These are phyloP conservation scores for Clarkia xantiana DNA, from an alignment of 345 rosid species.

Conservation along the genomic window DNA sequence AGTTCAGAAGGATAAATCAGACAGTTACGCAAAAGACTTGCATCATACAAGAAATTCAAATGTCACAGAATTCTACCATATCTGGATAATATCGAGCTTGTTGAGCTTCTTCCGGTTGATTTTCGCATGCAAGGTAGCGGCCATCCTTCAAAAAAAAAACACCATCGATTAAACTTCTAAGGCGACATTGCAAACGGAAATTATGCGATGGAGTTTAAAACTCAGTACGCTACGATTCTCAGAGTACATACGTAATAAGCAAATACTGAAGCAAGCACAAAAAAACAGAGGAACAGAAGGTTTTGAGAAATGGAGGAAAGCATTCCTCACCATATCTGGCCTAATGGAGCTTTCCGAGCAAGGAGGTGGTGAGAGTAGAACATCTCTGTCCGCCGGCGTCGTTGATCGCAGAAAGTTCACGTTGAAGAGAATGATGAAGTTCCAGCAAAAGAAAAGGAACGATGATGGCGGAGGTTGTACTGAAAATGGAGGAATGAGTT, in stretches of 20 bases:
- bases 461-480: too few relatives aligned
- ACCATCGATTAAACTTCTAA: too few relatives aligned
- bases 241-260: too few relatives aligned
- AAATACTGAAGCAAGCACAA: too few relatives aligned
- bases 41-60: too few relatives aligned
- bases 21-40: not conserved
- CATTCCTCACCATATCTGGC: conserved; percentile 91
- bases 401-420: not conserved
- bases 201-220: not conserved
- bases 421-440: not conserved
- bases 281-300: conserved; percentile 3
- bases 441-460: too few relatives aligned
- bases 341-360: conserved; percentile 94
- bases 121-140: conserved; percentile 80
- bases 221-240: too few relatives aligned
- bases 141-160: conserved; percentile 53
- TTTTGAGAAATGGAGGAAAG: not conserved
- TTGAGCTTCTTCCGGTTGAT: conserved; percentile 57
- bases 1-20: too few relatives aligned
- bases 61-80: conserved; percentile 32
- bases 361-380: conserved; percentile 91
- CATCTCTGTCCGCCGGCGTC: conserved; percentile 31
- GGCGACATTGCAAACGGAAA: too few relatives aligned
- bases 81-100: conserved; percentile 57
- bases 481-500: too few relatives aligned